Percentiles rank a stretch among this genome's conserved stretches.
Conservation (phyloP, 441 rosid species). For the Gossypium schwendimanii region DNA sequence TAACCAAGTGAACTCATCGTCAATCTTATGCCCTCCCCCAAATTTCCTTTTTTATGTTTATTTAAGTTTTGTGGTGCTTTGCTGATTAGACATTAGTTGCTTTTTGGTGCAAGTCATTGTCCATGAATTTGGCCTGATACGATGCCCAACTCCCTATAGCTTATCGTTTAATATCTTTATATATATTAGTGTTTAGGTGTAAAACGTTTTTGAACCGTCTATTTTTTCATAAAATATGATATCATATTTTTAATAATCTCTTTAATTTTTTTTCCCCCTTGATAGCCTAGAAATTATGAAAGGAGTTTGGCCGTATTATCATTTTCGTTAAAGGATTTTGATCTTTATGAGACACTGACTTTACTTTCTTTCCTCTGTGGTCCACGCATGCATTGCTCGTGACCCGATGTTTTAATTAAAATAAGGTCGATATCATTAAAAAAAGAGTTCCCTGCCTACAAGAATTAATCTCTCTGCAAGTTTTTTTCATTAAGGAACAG, state of each 20-base stretch:
- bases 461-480: not conserved
- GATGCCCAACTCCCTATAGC: not conserved
- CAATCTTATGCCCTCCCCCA: slow-evolving; percentile 3
- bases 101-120: not conserved
- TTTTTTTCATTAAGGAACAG: not conserved
- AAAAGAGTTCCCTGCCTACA: not conserved
- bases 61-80: not conserved
- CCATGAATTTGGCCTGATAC: not conserved
- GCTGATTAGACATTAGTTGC: not conserved
- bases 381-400: not conserved
- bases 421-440: not conserved
- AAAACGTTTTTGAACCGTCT: not conserved
- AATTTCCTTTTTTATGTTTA: not conserved
- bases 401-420: not conserved
- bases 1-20: not conserved
- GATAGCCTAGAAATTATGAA: not conserved
- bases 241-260: not conserved
- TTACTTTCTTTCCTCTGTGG: not conserved
- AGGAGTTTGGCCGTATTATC: not conserved
- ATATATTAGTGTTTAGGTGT: no score
- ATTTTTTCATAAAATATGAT: no score
- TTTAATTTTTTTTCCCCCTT: not conserved
- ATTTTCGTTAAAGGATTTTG: not conserved
- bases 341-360: not conserved
- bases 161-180: not conserved